Evolutionary conservation across 768 basidiomycete genomes (phyloP).

Genomic region (Termitomyces sp.): DNA sequence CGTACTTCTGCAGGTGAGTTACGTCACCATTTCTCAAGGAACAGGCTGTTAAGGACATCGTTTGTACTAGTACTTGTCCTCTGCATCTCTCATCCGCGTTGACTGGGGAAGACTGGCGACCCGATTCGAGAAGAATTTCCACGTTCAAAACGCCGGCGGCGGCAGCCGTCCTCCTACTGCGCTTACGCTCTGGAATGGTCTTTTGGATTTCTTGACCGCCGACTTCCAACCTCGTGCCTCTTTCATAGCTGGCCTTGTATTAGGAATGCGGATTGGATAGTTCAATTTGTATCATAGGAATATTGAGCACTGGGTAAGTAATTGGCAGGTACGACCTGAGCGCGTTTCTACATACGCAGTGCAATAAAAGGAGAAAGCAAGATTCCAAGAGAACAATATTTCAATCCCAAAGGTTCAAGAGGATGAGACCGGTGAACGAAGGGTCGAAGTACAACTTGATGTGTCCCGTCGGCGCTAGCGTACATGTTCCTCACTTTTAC

Average conservation of each 20-base stretch:
- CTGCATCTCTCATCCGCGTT: conserved; percentile 64
- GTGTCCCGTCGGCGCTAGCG: too few species aligned
- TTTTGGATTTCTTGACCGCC: conserved; percentile 79
- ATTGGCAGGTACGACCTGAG: too few species aligned
- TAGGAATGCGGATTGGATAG: conserved; percentile 80
- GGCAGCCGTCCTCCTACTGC: conserved; percentile 56
- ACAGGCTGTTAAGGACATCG: neutral
- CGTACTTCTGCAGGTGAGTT: conserved; percentile 78
- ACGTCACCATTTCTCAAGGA: neutral
- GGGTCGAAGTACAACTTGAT: too few species aligned
- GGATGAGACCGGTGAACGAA: too few species aligned
- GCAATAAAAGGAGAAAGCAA: too few species aligned
- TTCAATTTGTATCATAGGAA: neutral
- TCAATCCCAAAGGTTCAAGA: too few species aligned
- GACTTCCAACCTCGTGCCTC: conserved; percentile 91
- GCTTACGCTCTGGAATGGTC: conserved; percentile 56
- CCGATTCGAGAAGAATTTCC: conserved; percentile 70
- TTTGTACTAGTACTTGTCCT: conserved; percentile 65
- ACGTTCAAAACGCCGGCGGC: conserved; percentile 55
- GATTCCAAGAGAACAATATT: too few species aligned
- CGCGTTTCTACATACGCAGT: too few species aligned
- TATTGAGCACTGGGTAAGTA: too few species aligned
- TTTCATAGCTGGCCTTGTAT: conserved; percentile 75
- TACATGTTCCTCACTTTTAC: too few species aligned
- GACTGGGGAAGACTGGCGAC: conserved; percentile 68